phyloP scores from a whole-genome alignment of 768 basidiomycete genomes.

The Lentinula detonsa region DNA sequence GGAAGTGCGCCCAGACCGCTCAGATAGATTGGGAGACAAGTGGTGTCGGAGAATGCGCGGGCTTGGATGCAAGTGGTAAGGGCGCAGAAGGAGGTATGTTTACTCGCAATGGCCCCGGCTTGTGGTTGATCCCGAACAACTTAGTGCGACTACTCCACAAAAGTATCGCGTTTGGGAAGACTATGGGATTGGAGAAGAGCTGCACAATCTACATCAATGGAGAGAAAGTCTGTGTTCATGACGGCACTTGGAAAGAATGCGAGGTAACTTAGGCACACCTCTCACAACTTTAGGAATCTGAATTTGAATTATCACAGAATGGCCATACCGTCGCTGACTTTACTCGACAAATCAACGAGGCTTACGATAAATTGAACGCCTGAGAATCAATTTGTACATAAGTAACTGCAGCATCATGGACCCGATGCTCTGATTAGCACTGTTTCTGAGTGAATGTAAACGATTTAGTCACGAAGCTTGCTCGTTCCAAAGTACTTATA shows the following conservation, averaged over 20 bases:
- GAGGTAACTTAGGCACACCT: constrained; percentile 42
- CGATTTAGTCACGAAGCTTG: no score
- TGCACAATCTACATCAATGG: constrained; percentile 81
- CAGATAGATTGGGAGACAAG: constrained; percentile 66
- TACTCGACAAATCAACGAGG: constrained; percentile 68
- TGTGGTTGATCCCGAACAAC: background rate
- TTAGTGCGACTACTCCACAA: constrained; percentile 43
- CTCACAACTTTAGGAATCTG: background rate
- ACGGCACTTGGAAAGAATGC: constrained; percentile 74
- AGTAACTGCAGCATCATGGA: no score
- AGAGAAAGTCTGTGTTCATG: constrained; percentile 65
- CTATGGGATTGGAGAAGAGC: constrained; percentile 63
- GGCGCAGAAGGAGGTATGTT: constrained; percentile 46
- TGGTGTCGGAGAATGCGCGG: constrained; percentile 51
- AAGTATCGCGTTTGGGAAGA: constrained; percentile 41
- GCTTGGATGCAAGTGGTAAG: constrained; percentile 55
- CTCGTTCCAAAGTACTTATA: no score
- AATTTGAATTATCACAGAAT: constrained; percentile 33
- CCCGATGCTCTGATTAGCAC: no score
- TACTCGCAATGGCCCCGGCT: background rate
- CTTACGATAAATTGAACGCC: constrained; percentile 60
- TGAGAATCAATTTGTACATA: background rate
- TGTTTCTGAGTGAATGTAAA: no score
- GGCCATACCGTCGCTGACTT: constrained; percentile 76
- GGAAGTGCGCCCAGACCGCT: constrained; percentile 57